phyloP scores from a whole-genome alignment of 2,329 filamentous ascomycete species.

The Diplodia mutila region DNA sequence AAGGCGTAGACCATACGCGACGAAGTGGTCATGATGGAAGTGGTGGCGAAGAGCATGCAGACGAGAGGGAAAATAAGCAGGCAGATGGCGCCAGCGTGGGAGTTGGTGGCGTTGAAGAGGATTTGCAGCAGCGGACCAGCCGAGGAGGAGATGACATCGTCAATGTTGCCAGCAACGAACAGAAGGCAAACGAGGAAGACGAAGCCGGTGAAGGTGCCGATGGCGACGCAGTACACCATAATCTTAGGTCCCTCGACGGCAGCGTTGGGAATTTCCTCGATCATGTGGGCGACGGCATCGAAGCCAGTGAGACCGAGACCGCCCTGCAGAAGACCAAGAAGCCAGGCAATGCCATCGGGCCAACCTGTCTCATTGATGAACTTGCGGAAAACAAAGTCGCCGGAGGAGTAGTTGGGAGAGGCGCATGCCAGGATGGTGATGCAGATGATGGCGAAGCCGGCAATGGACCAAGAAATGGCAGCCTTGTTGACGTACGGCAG shows the following conservation, averaged over 20 bases:
- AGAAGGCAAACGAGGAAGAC: conserved; percentile 66
- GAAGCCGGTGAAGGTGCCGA: conserved; percentile 65
- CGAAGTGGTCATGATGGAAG: conserved; percentile 67
- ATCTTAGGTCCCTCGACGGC: conserved; percentile 65
- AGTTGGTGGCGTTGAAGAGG: conserved; percentile 65
- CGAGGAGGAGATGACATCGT: conserved; percentile 58
- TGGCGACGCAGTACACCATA: conserved; percentile 67
- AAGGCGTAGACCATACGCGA: conserved; percentile 71
- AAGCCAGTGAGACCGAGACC: conserved; percentile 60
- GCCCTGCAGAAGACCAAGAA: conserved; percentile 57
- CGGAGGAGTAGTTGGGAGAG: conserved; percentile 66
- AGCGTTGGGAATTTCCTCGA: conserved; percentile 63
- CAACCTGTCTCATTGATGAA: conserved; percentile 72
- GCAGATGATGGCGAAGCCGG: conserved; percentile 70
- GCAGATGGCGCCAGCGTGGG: conserved; percentile 64
- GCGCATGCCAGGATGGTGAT: conserved; percentile 70
- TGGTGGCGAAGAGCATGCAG: conserved; percentile 67
- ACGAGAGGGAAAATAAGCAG: conserved; percentile 69
- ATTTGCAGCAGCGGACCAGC: conserved; percentile 66
- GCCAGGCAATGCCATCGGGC: conserved; percentile 67
- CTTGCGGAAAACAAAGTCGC: conserved; percentile 65
- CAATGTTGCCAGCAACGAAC: conserved; percentile 63
- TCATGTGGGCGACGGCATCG: conserved; percentile 59
- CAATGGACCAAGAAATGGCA: conserved; percentile 72
- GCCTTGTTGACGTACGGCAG: conserved; percentile 69